Percentiles rank a stretch among this genome's conserved stretches.
Conservation (phyloP, 1,139 yeast species). For the Saccharomyces hybrid region DNA sequence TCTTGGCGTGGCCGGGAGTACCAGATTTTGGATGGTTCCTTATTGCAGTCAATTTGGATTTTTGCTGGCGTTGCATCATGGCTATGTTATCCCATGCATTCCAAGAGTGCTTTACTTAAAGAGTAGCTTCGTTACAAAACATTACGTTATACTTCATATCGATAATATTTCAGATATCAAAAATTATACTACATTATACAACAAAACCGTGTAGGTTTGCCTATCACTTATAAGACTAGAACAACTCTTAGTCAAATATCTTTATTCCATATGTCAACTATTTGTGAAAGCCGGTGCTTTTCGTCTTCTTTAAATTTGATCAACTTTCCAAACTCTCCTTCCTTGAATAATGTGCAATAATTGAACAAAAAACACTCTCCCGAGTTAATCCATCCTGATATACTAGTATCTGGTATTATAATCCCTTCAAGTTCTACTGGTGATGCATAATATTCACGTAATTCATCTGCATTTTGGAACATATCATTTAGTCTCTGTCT, state of each 20-base stretch:
- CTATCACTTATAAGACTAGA: background rate
- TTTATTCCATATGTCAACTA: background rate
- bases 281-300: background rate
- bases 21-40: background rate
- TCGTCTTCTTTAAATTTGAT: background rate
- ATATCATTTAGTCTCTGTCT: background rate
- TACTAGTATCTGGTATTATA: background rate
- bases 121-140: background rate
- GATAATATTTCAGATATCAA: background rate
- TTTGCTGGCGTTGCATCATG: background rate
- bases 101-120: background rate
- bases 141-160: background rate
- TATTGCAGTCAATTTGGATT: background rate
- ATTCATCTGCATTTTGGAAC: background rate
- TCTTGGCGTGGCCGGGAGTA: background rate
- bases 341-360: background rate
- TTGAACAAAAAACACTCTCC: background rate
- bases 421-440: background rate
- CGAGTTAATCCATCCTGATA: background rate
- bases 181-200: too few relatives aligned
- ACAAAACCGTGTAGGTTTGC: too few relatives aligned
- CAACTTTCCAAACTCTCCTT: background rate
- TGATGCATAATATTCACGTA: background rate
- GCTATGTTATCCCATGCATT: background rate
- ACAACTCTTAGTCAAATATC: background rate